These are phyloP conservation scores for Calonectria pseudoreteaudii DNA, from an alignment of 2,329 filamentous ascomycete species.

Conservation along the genomic window DNA sequence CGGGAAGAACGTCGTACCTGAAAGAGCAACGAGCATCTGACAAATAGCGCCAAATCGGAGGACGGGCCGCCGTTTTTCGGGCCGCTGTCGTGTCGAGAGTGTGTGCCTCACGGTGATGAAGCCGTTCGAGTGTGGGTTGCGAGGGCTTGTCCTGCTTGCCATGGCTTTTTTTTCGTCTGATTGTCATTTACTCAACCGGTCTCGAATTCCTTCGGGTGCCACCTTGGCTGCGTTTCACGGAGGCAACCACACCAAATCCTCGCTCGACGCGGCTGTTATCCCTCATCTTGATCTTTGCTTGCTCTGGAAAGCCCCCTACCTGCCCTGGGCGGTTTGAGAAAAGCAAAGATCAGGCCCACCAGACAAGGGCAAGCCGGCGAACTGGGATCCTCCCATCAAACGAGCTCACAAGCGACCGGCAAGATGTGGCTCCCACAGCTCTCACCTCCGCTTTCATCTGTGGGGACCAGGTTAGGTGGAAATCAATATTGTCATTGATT, in stretches of 20 bases:
- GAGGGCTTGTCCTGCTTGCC: slow-evolving; percentile 10
- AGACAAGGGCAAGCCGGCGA: slow-evolving; percentile 5
- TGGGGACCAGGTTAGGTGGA: background rate
- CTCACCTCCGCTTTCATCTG: background rate
- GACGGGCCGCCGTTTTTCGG: background rate
- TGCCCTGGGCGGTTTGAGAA: slow-evolving; percentile 23
- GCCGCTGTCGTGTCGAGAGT: slow-evolving; percentile 1
- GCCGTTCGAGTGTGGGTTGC: slow-evolving; percentile 9
- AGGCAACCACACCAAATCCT: slow-evolving; percentile 25
- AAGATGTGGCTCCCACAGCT: slow-evolving; percentile 10
- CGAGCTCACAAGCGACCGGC: slow-evolving; percentile 2
- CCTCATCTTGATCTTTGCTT: slow-evolving; percentile 23
- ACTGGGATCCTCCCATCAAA: slow-evolving; percentile 25
- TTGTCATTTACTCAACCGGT: slow-evolving; percentile 19
- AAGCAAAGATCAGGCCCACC: slow-evolving; percentile 24
- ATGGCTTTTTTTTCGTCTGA: slow-evolving; percentile 15
- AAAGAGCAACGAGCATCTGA: slow-evolving; percentile 5
- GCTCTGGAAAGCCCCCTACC: slow-evolving; percentile 4
- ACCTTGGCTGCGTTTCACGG: slow-evolving; percentile 28
- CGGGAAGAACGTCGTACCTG: slow-evolving; percentile 20
- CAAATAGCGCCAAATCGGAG: background rate
- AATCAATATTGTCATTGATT: background rate
- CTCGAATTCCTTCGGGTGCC: slow-evolving; percentile 28
- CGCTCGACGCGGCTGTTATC: slow-evolving; percentile 34
- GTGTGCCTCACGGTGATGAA: slow-evolving; percentile 4